Conservation (phyloP, 768 basidiomycete species). For the Psilocybe cyanescens region DNA sequence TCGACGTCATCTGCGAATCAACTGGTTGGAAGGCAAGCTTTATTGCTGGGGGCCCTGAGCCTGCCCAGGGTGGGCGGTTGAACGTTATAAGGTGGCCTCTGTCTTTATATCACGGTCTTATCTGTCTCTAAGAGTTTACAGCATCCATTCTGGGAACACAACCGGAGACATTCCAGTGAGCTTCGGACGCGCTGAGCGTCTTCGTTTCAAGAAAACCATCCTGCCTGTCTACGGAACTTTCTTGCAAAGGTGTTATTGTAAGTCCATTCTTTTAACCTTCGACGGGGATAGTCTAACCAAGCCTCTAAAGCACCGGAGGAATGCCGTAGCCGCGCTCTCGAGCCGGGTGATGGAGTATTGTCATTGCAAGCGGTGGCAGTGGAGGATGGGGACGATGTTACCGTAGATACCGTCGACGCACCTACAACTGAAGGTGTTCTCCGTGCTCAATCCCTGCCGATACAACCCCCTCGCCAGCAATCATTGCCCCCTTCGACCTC, state of each 20-base stretch:
- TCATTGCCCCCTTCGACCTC: too few species aligned
- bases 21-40: neutral
- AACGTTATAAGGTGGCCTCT: neutral
- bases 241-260: conserved; percentile 20
- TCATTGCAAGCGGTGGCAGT: too few species aligned
- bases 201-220: conserved; percentile 12
- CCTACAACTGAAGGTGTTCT: too few species aligned
- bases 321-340: conserved; percentile 14
- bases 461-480: too few species aligned
- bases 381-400: too few species aligned
- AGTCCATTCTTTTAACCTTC: conserved; percentile 2
- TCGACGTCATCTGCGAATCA: neutral
- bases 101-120: too few species aligned
- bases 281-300: neutral
- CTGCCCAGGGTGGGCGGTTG: neutral
- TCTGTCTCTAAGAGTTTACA: neutral
- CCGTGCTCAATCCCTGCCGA: too few species aligned
- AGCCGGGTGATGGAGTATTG: conserved; percentile 1
- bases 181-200: conserved; percentile 20
- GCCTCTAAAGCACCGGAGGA: conserved; percentile 11
- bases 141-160: conserved; percentile 24
- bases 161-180: conserved; percentile 20
- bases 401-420: too few species aligned
- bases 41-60: conserved; percentile 1
- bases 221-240: conserved; percentile 21